Evolutionary conservation across 768 basidiomycete genomes (phyloP), one percentile per base, ranked within the genome.

Genomic region (Amanita inopinata): DNA sequence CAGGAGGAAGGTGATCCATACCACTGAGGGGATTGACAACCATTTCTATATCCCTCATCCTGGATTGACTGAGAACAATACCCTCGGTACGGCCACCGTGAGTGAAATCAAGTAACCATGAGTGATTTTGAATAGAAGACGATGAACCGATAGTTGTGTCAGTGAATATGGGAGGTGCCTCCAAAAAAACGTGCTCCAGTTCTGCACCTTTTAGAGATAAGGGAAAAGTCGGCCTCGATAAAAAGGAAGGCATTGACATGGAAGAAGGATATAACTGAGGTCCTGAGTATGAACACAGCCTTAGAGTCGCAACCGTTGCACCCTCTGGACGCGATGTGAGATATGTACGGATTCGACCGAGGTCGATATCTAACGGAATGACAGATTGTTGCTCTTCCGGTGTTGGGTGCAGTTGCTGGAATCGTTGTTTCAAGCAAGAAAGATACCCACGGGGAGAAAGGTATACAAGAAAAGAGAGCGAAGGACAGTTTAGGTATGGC

Each of bases 51-150:
- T 81, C 83, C 44, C 73, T 71, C 74, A 88, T 75, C 35, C 81
- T 71, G 14, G 72, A 71, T 58, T 87, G 84, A 48, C 75, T 80
- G 66, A 87, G 73, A 10, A 87, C 75, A 33, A 88, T 56, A 15
- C 86, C 85, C 2, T 61, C 60, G 32, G 53, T 56, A 35, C 69
- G 61, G 0, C 73, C 73, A 15, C 67, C 66, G 35, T 67, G 61
- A 1, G 83, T 83, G 52, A 89, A 87, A 54, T 86, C 83, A 17
- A 89, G 70, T 9, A 78, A 63, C 83, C 86, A 88, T 1, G 68
- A 61, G 48, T 69, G 62, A 17, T 65, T 61, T 5, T 50, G 58
- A 14, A 46, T 47, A 17, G 43, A 25, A 34, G 54, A 28, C 4
- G 48, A 46, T 14, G 48, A 18, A 39, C 47, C 47, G 8, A 39